Evolutionary conservation across 2,329 filamentous ascomycete species (phyloP).

Genomic region (Madurella fahalii): DNA sequence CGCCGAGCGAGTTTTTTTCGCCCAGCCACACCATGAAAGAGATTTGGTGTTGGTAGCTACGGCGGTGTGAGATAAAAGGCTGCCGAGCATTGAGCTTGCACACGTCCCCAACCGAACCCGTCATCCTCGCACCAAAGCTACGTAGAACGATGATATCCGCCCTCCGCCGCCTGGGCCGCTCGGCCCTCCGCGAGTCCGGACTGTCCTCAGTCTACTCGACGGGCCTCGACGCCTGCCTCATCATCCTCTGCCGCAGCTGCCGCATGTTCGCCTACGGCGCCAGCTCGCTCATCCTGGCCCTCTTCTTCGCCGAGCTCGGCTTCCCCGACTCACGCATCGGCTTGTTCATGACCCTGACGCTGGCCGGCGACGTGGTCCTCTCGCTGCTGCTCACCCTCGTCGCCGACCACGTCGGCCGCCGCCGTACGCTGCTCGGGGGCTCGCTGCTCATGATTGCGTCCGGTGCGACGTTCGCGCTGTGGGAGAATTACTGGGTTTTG

Average conservation of each 20-base stretch:
- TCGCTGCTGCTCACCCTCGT: slow-evolving; percentile 54
- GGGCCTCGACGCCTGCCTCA: slow-evolving; percentile 48
- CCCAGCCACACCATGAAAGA: no score
- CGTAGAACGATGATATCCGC: no score
- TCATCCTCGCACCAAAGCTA: no score
- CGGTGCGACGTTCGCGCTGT: slow-evolving; percentile 50
- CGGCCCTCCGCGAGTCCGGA: slow-evolving; percentile 41
- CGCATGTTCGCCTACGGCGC: slow-evolving; percentile 64
- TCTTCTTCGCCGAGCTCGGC: slow-evolving; percentile 54
- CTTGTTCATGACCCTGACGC: slow-evolving; percentile 61
- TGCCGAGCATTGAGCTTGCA: no score
- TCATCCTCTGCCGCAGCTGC: slow-evolving; percentile 48
- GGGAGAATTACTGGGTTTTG: slow-evolving; percentile 57
- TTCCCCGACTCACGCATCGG: slow-evolving; percentile 58
- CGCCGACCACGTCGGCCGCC: slow-evolving; percentile 55
- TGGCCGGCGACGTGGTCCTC: slow-evolving; percentile 57
- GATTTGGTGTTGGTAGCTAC: no score
- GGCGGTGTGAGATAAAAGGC: no score
- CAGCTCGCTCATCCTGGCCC: slow-evolving; percentile 56
- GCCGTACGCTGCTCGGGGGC: slow-evolving; percentile 50
- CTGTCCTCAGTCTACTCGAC: slow-evolving; percentile 43
- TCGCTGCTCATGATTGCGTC: slow-evolving; percentile 53
- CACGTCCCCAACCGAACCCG: not conserved
- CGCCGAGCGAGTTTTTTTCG: not conserved
- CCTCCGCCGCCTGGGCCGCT: not conserved